Conservation (phyloP, 495 filamentous ascomycete genomes). For the Hypoxylon fragiforme region DNA sequence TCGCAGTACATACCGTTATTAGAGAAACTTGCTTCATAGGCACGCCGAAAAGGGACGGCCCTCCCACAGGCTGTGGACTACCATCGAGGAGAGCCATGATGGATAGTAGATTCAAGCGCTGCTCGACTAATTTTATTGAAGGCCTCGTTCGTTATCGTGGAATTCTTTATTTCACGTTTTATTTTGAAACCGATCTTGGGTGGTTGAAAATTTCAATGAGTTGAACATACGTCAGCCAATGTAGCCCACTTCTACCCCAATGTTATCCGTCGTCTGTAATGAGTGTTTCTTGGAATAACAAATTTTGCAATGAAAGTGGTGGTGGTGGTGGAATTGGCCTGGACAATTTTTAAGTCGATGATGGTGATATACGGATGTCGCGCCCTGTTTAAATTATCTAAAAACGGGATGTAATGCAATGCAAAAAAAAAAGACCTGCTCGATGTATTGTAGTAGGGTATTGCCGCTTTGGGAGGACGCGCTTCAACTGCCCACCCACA, state of each 20-base stretch:
- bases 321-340: background rate
- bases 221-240: conserved; percentile 2
- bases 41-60: conserved; percentile 60
- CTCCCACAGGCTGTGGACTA: conserved; percentile 41
- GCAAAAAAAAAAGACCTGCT: conserved; percentile 7
- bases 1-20: conserved; percentile 64
- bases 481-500: conserved; percentile 21
- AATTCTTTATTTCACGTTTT: background rate
- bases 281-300: background rate
- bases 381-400: conserved; percentile 16
- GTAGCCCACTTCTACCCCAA: conserved; percentile 8
- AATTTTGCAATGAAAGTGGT: background rate
- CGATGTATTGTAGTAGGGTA: conserved; percentile 11
- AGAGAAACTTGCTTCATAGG: conserved; percentile 79
- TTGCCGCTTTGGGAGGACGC: conserved; percentile 22
- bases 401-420: too few species aligned
- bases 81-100: conserved; percentile 46
- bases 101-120: conserved; percentile 6
- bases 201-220: conserved; percentile 2
- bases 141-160: conserved; percentile 6
- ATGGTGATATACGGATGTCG: conserved; percentile 13
- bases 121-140: background rate
- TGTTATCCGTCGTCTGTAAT: background rate
- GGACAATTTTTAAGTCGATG: background rate
- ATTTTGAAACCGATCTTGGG: background rate